Evolutionary conservation across 306 rosid species (phyloP).

Genomic region (Fragaria ananassa): DNA sequence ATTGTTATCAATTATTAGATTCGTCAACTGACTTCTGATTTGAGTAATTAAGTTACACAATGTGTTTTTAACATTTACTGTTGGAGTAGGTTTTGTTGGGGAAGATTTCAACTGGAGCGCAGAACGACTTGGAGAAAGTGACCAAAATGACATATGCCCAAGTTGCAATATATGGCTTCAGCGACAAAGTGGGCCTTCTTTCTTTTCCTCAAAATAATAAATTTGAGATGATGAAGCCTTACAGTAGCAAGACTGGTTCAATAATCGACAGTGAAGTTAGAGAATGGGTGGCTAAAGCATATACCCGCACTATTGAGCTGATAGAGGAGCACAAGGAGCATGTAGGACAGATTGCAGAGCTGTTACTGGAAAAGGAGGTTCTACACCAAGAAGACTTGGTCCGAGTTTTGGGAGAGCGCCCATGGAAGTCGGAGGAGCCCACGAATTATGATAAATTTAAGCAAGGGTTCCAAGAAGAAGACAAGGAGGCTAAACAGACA

Average conservation of each 20-base stretch:
- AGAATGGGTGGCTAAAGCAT: slow-evolving; percentile 46
- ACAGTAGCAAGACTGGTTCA: slow-evolving; percentile 41
- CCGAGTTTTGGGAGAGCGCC: slow-evolving; percentile 37
- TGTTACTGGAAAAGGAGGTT: slow-evolving; percentile 46
- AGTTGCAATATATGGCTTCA: slow-evolving; percentile 41
- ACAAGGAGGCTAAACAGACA: slow-evolving; percentile 14
- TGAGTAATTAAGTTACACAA: neutral
- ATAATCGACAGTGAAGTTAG: slow-evolving; percentile 41
- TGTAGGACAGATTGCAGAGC: slow-evolving; percentile 33
- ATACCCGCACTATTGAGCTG: slow-evolving; percentile 27
- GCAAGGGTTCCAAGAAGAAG: slow-evolving; percentile 32
- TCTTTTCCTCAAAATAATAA: slow-evolving; percentile 39
- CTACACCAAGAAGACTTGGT: slow-evolving; percentile 41
- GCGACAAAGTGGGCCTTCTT: slow-evolving; percentile 43
- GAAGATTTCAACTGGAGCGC: slow-evolving; percentile 45
- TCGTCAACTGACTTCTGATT: neutral
- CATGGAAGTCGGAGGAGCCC: slow-evolving; percentile 27
- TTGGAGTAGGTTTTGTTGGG: slow-evolving; percentile 37
- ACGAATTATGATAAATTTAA: slow-evolving; percentile 35
- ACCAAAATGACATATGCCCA: slow-evolving; percentile 46
- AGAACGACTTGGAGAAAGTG: slow-evolving; percentile 47
- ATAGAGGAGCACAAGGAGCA: slow-evolving; percentile 39
- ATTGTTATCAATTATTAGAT: neutral
- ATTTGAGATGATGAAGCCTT: slow-evolving; percentile 38
- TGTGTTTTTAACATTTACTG: neutral